phyloP scores from a whole-genome alignment of 108 stramenopile species.

The Mediolabrus comicus region DNA sequence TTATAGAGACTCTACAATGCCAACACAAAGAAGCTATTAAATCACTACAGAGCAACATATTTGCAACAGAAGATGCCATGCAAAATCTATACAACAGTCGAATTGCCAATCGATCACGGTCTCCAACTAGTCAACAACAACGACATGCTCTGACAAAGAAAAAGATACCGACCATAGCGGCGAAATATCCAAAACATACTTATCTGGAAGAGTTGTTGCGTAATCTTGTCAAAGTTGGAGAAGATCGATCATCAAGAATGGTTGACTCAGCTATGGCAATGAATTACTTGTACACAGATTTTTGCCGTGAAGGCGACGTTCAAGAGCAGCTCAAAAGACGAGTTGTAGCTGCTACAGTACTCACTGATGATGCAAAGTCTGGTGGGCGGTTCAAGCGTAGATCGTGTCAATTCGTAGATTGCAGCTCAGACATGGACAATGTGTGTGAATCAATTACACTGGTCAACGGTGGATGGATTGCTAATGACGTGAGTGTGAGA shows the following conservation, averaged over 20 bases:
- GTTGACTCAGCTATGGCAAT: conserved; percentile 48
- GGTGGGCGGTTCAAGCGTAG: conserved; percentile 81
- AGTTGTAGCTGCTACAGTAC: conserved; percentile 43
- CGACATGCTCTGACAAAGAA: conserved; percentile 46
- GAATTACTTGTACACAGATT: conserved; percentile 39
- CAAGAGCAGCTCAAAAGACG: conserved; percentile 30
- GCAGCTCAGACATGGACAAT: not conserved
- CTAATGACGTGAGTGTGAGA: conserved; percentile 65
- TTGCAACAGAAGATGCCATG: conserved; percentile 44
- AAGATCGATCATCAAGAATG: conserved; percentile 43
- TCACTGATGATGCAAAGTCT: conserved; percentile 54
- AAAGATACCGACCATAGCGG: conserved; percentile 39
- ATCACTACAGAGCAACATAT: conserved; percentile 33
- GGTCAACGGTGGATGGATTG: conserved; percentile 85
- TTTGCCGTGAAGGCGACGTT: conserved; percentile 11
- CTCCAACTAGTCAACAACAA: conserved; percentile 19
- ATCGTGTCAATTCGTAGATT: conserved; percentile 53
- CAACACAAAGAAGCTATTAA: conserved; percentile 1
- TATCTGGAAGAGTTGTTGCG: conserved; percentile 46
- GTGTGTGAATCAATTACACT: conserved; percentile 33
- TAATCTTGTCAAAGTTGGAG: conserved; percentile 57
- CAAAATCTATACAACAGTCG: conserved; percentile 49
- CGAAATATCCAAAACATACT: conserved; percentile 8
- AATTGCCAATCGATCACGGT: conserved; percentile 27
- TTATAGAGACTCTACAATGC: conserved; percentile 10